phyloP scores from a whole-genome alignment of 1,284 basidiomycete genomes.

The Vanrija humicola region DNA sequence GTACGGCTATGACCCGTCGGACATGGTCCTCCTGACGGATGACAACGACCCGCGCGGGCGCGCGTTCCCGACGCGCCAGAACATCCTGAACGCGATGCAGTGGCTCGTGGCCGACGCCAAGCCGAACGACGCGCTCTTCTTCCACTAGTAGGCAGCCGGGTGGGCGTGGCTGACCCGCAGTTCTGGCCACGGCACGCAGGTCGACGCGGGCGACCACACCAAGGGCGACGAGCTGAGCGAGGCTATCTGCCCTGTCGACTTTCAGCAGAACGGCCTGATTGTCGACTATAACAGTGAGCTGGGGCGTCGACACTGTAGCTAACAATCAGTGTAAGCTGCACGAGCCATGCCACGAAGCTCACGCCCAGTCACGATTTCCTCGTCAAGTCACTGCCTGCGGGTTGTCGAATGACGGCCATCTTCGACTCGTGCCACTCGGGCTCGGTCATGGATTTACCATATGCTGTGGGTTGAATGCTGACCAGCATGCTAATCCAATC shows the following conservation, averaged over 20 bases:
- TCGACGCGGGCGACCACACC: constrained; percentile 61
- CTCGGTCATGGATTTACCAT: constrained; percentile 52
- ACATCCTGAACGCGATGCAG: constrained; percentile 82
- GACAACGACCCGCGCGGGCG: constrained; percentile 61
- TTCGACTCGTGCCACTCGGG: constrained; percentile 61
- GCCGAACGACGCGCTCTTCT: constrained; percentile 84
- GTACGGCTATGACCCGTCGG: constrained; percentile 68
- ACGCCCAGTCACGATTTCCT: constrained; percentile 54
- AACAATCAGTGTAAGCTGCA: not conserved
- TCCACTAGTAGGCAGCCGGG: constrained; percentile 57
- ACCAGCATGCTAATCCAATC: constrained; percentile 11
- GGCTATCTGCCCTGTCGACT: constrained; percentile 83
- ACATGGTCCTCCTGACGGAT: constrained; percentile 86
- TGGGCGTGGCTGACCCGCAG: constrained; percentile 11
- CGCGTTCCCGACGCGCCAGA: constrained; percentile 64
- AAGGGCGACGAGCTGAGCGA: constrained; percentile 47
- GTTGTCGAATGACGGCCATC: constrained; percentile 82
- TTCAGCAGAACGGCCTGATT: constrained; percentile 66
- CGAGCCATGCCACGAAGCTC: not conserved
- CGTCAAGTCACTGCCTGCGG: constrained; percentile 64
- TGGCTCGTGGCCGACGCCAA: constrained; percentile 77
- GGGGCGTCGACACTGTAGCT: not conserved
- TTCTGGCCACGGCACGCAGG: constrained; percentile 76
- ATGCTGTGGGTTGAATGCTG: constrained; percentile 29
- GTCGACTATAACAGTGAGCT: constrained; percentile 58